Evolutionary conservation across 148 eudicot species (phyloP), one percentile per base, ranked within the genome.

Genomic region (Hydrangea macrophylla): DNA sequence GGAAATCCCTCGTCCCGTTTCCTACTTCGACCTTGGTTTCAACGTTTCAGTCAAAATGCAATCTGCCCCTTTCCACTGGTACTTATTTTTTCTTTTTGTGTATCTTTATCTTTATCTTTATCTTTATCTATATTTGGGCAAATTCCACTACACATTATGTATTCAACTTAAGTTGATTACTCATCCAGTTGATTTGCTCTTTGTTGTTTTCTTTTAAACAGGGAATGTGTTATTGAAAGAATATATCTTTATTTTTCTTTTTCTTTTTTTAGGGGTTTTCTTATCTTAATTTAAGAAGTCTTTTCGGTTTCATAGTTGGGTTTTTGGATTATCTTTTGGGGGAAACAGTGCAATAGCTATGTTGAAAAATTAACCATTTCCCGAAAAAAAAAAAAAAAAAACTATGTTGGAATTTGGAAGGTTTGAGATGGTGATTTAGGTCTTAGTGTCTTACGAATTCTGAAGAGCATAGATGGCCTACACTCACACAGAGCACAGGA

Each of bases 21-120:
- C 62, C 18, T 56, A 18, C 62, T 56, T 68, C 71, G n/a, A 68
- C 10, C 11, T 6, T 26, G 9, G 12, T 39, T 36, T 56, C 71
- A 35, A 56, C 62, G 56, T 68, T 37, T 56, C 62, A 26, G 7
- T 36, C 62, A 39, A 68, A 48, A 68, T 56, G 23, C 71, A 37
- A 56, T 26, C 62, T 51, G 26, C 26, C 53, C 15, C 36, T 18
- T 60, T 37, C 54, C 53, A 6, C 33, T n/a, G 71, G 71, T 68
- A 68, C 24, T 55, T 45, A 13, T 11, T 2, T n/a, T 8, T 3
- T n/a, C 3, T 17, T 15, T 0, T 10, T 2, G 12, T 17, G 36
- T 18, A 42, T 27, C 17, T 18, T 0, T 26, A 35, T 15, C 2
- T 45, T 10, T 18, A 42, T 11, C 0, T 12, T 45, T 22, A 17